Conservation (phyloP, 495 filamentous ascomycete species). For the Aspergillus steynii region DNA sequence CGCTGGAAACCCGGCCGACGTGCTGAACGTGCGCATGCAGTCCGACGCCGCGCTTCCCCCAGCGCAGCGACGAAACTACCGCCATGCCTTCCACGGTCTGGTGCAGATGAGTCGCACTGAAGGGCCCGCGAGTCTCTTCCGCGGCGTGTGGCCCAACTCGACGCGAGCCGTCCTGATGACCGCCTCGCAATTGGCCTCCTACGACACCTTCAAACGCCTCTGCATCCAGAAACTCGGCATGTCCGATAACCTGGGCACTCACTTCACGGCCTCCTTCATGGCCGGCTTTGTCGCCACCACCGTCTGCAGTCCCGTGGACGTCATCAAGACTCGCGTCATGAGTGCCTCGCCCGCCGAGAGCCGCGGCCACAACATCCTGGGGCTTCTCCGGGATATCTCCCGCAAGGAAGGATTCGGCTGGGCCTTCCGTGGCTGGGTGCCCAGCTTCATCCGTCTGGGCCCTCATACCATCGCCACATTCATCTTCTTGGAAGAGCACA, state of each 20-base stretch:
- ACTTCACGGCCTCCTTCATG: constrained; percentile 82
- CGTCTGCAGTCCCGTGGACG: constrained; percentile 91
- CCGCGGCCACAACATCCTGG: constrained; percentile 57
- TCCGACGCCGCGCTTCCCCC: constrained; percentile 81
- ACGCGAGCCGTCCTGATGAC: constrained; percentile 93
- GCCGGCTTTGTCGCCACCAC: constrained; percentile 95
- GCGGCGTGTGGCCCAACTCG: constrained; percentile 90
- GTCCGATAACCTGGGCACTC: constrained; percentile 75
- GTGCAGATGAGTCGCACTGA: constrained; percentile 81
- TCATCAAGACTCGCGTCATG: constrained; percentile 97
- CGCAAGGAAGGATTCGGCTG: constrained; percentile 77
- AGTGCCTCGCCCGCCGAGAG: constrained; percentile 55
- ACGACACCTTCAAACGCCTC: constrained; percentile 86
- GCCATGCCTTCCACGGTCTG: constrained; percentile 83
- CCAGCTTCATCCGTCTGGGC: constrained; percentile 89
- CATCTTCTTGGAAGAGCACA: constrained; percentile 84
- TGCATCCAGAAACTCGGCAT: constrained; percentile 68
- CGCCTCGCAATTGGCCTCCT: constrained; percentile 82
- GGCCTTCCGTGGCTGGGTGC: constrained; percentile 98
- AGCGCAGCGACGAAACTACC: constrained; percentile 79
- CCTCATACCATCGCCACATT: constrained; percentile 96
- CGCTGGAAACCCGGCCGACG: constrained; percentile 90
- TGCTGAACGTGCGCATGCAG: constrained; percentile 98
- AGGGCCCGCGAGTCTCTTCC: constrained; percentile 69
- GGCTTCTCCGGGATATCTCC: constrained; percentile 66